Evolutionary conservation across 768 basidiomycete species (phyloP), one percentile per base, ranked within the genome.

Genomic region (Boletellus sp.): DNA sequence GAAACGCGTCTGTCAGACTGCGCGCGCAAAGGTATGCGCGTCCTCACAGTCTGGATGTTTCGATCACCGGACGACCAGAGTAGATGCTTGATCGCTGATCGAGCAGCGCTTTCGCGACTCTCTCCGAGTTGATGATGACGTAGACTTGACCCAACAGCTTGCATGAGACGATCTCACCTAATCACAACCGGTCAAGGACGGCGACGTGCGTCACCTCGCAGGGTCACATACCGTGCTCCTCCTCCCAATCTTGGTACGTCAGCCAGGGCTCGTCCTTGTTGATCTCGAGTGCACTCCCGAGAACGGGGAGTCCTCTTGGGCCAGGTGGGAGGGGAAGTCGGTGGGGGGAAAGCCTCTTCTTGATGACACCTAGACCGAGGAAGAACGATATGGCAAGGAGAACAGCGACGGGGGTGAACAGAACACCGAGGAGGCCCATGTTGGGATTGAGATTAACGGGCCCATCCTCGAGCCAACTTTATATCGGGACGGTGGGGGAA

Each of bases 211-310:
- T 28, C 28, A 40, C n/a, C 9, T 9, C 28, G 17, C n/a, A 41
- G 20, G 7, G 34, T 38, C 34, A 53, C 66, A 6, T 39, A 71
- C 70, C 70, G 28, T 69, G 68, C 20, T 34, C 17, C 41, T 58
- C 52, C 32, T 58, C 58, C 70, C 70, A 72, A 22, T 65, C 58
- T 20, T 39, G 28, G 26, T 63, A 72, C 0, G 66, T 64, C 42
- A 69, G 17, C 70, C 69, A 71, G 11, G 67, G 66, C 15, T 55
- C 52, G 9, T 34, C 32, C 17, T 51, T 54, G 23, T 64, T 62
- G 20, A 69, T 54, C 36, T 62, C 53, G 39, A 61, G 49, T 22
- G 57, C 51, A 26, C 51, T 63, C 11, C 68, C 68, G 33, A 68
- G 39, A 16, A 63, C 23, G 4, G 66, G 68, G 3, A 64, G 45